Evolutionary conservation across 1,139 yeast species (phyloP).

Genomic region (Hyphopichia buzzinii): DNA sequence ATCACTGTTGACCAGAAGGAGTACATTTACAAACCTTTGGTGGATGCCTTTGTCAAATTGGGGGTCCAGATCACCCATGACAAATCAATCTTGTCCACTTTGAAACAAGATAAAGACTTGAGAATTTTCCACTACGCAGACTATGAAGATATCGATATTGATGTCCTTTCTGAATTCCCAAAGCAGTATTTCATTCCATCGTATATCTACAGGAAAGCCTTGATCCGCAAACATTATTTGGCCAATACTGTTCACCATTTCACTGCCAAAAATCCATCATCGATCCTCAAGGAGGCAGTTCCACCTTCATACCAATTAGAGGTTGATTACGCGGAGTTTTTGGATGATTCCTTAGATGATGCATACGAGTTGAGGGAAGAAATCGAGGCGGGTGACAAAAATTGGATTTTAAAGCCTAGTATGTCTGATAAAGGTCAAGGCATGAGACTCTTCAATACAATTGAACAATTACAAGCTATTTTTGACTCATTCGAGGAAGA

Average conservation of each 20-base stretch:
- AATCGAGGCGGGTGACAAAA: conserved; percentile 57
- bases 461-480: conserved; percentile 75
- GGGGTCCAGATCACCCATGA: conserved; percentile 25
- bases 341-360: conserved; percentile 91
- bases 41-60: conserved; percentile 35
- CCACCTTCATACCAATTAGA: conserved; percentile 81
- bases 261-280: conserved; percentile 69
- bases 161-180: conserved; percentile 41
- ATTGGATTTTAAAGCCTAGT: conserved; percentile 91
- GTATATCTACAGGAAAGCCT: conserved; percentile 80
- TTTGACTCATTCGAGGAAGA: conserved; percentile 84
- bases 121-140: conserved; percentile 76
- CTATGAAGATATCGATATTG: conserved; percentile 85
- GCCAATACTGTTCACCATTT: conserved; percentile 77
- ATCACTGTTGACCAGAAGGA: conserved; percentile 37
- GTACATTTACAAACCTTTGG: conserved; percentile 61
- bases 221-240: conserved; percentile 85
- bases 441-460: conserved; percentile 72
- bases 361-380: conserved; percentile 84
- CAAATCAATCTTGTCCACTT: conserved; percentile 16
- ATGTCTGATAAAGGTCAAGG: conserved; percentile 99
- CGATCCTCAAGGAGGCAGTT: conserved; percentile 57
- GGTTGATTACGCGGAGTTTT: conserved; percentile 93
- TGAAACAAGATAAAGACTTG: conserved; percentile 16
- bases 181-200: conserved; percentile 67